Percentiles rank a stretch among this genome's conserved stretches.
phyloP scores from a whole-genome alignment of 352 stramenopile genomes.

The Pseudoperonospora humuli region DNA sequence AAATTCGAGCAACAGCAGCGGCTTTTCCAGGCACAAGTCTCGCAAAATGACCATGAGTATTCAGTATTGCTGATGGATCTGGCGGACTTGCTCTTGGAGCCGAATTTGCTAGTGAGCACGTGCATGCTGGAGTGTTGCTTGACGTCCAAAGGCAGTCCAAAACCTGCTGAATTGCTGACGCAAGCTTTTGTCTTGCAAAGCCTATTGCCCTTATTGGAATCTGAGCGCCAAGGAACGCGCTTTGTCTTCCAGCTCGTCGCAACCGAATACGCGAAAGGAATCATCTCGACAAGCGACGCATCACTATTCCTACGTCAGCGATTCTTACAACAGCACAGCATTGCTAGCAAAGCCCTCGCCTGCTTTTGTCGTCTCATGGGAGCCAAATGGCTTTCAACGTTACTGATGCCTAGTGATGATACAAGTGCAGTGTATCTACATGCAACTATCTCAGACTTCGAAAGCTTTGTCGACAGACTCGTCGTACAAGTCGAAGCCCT shows the following conservation, averaged over 20 bases:
- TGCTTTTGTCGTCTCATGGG: slow-evolving; percentile 29
- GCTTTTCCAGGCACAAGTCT: slow-evolving; percentile 38
- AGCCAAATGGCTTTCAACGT: slow-evolving; percentile 21
- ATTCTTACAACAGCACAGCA: slow-evolving; percentile 29
- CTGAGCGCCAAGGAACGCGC: slow-evolving; percentile 32
- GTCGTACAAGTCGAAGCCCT: slow-evolving; percentile 15
- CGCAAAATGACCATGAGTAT: slow-evolving; percentile 70
- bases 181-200: slow-evolving; percentile 30
- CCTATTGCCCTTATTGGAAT: slow-evolving; percentile 42
- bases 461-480: slow-evolving; percentile 29
- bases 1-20: slow-evolving; percentile 33
- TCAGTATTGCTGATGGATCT: slow-evolving; percentile 47
- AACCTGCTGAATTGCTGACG: slow-evolving; percentile 2
- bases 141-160: background rate
- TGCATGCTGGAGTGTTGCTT: slow-evolving; percentile 24
- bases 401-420: slow-evolving; percentile 6
- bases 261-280: slow-evolving; percentile 22
- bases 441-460: slow-evolving; percentile 2
- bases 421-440: background rate
- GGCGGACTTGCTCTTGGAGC: slow-evolving; percentile 35
- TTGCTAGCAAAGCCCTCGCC: slow-evolving; percentile 27
- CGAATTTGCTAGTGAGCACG: slow-evolving; percentile 26
- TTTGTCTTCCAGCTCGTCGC: slow-evolving; percentile 45
- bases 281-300: background rate
- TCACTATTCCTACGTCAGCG: slow-evolving; percentile 6